phyloP scores from a whole-genome alignment of 2,329 filamentous ascomycete genomes.

The Phaeosphaeria sp. region DNA sequence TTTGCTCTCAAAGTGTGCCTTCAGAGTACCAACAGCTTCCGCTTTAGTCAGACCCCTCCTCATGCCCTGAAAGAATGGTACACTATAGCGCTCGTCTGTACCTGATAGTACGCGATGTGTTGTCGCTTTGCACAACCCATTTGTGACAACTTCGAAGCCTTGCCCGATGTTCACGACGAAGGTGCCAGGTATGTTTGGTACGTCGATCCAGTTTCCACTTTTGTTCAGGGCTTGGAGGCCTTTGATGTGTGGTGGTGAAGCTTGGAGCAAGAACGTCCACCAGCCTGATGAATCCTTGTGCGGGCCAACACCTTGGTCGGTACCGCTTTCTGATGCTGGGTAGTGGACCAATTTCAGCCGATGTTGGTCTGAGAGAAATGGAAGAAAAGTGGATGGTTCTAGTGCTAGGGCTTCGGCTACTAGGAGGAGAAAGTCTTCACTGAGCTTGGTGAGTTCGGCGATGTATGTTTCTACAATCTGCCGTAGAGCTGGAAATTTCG shows the following conservation, averaged over 20 bases:
- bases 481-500: slow-evolving; percentile 3
- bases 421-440: slow-evolving; percentile 6
- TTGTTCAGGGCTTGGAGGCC: slow-evolving; percentile 62
- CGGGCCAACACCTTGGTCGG: slow-evolving; percentile 63
- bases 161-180: slow-evolving; percentile 68
- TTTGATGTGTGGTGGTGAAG: slow-evolving; percentile 55
- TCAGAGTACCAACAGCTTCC: slow-evolving; percentile 12
- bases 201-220: slow-evolving; percentile 59
- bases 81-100: slow-evolving; percentile 32
- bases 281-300: slow-evolving; percentile 70
- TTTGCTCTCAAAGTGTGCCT: slow-evolving; percentile 8
- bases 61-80: slow-evolving; percentile 50
- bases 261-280: slow-evolving; percentile 70
- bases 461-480: slow-evolving; percentile 10
- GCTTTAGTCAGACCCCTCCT: slow-evolving; percentile 29
- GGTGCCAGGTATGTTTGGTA: slow-evolving; percentile 55
- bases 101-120: slow-evolving; percentile 46
- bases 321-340: slow-evolving; percentile 34
- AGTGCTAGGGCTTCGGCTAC: slow-evolving; percentile 13
- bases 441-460: slow-evolving; percentile 6
- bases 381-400: slow-evolving; percentile 5
- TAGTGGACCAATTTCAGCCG: slow-evolving; percentile 67
- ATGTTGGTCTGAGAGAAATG: slow-evolving; percentile 53
- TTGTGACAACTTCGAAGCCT: slow-evolving; percentile 64
- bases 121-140: slow-evolving; percentile 62